A percentile compares a stretch with the other conserved stretches of the same genome.
phyloP scores from a whole-genome alignment of 768 basidiomycete species.

The Serpula lacrymans region DNA sequence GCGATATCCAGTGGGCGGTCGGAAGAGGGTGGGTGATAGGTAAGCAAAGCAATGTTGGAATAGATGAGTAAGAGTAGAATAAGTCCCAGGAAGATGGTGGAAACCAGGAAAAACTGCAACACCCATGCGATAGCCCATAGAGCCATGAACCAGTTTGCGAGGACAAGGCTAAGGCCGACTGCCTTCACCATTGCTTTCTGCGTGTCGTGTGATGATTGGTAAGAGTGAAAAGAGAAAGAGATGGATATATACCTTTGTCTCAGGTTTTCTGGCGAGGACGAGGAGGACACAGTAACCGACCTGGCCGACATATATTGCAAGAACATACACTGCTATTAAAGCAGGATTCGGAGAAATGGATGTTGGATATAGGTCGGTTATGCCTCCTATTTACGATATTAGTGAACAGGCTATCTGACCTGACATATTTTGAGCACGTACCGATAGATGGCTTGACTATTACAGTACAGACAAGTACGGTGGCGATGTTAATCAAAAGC shows the following conservation, averaged over 20 bases:
- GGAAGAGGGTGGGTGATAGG: slow-evolving; percentile 63
- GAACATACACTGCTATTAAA: slow-evolving; percentile 58
- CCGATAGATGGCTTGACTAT: slow-evolving; percentile 65
- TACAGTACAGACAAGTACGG: slow-evolving; percentile 63
- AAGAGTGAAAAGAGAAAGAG: neutral
- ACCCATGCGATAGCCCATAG: slow-evolving; percentile 78
- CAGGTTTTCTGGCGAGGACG: slow-evolving; percentile 63
- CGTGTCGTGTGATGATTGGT: slow-evolving; percentile 1
- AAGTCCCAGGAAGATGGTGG: slow-evolving; percentile 71
- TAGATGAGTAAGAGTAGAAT: slow-evolving; percentile 71
- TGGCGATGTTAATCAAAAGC: slow-evolving; percentile 75
- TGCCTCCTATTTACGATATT: slow-evolving; percentile 33
- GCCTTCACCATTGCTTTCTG: slow-evolving; percentile 70
- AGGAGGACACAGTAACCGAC: slow-evolving; percentile 84
- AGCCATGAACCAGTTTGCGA: slow-evolving; percentile 79
- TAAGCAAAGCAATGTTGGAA: slow-evolving; percentile 72
- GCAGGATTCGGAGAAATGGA: slow-evolving; percentile 65
- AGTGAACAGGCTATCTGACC: neutral
- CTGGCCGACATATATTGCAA: slow-evolving; percentile 59
- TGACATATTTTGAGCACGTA: slow-evolving; percentile 21
- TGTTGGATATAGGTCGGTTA: slow-evolving; percentile 56
- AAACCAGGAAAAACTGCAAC: slow-evolving; percentile 70
- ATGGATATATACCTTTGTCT: slow-evolving; percentile 64
- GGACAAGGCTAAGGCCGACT: slow-evolving; percentile 73
- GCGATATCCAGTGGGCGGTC: slow-evolving; percentile 69